Percentiles rank a stretch among this genome's conserved stretches.
These are phyloP conservation scores for Ophiocordyceps camponoti-rufipedis DNA, from an alignment of 2,329 filamentous ascomycete genomes.

Conservation along the genomic window DNA sequence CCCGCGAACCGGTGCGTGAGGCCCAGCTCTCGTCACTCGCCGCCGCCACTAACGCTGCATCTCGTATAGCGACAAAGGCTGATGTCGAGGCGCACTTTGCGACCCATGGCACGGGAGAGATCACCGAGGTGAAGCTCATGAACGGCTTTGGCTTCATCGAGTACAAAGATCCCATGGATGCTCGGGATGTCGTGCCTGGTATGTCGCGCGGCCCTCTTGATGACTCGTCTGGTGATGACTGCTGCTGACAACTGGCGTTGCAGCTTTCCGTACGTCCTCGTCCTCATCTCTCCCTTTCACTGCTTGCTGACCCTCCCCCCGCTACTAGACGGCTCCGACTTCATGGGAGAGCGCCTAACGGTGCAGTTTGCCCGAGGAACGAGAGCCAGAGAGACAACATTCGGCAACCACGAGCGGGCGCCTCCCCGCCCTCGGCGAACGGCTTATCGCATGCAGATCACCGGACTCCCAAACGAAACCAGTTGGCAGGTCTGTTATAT, in stretches of 20 bases:
- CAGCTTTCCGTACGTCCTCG: constrained; percentile 37
- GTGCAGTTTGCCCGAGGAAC: constrained; percentile 95
- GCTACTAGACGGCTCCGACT: constrained; percentile 75
- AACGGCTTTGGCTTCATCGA: constrained; percentile 99
- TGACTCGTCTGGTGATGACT: neutral
- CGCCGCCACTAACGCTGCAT: constrained; percentile 1
- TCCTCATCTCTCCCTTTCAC: neutral
- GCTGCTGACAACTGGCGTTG: neutral
- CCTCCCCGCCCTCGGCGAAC: constrained; percentile 75
- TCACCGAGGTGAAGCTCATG: constrained; percentile 99
- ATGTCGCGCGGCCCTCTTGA: constrained; percentile 18
- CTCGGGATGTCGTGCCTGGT: constrained; percentile 96
- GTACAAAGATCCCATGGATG: constrained; percentile 97
- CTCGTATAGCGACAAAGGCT: constrained; percentile 70
- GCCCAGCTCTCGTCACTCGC: constrained; percentile 3
- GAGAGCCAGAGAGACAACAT: constrained; percentile 31
- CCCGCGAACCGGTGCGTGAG: constrained; percentile 66
- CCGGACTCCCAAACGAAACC: constrained; percentile 92
- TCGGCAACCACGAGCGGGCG: constrained; percentile 35
- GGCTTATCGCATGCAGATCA: constrained; percentile 90
- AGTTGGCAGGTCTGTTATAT: constrained; percentile 97
- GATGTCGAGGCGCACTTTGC: constrained; percentile 94
- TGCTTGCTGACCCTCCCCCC: neutral
- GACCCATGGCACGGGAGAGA: constrained; percentile 89
- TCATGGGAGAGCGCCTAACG: constrained; percentile 93